Conservation (phyloP, 1,284 basidiomycete species). For the Porogramme epimiltina region DNA sequence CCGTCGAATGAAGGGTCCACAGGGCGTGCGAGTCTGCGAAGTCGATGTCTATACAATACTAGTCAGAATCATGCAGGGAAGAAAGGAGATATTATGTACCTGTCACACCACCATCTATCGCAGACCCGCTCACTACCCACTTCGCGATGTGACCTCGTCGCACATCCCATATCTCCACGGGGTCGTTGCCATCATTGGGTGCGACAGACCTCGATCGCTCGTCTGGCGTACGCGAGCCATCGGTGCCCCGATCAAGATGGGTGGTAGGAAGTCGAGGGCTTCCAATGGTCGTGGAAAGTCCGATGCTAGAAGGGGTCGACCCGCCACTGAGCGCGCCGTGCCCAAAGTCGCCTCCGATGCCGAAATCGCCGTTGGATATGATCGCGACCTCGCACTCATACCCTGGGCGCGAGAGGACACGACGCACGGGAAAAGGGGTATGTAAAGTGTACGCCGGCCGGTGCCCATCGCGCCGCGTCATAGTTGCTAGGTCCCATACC, state of each 20-base stretch:
- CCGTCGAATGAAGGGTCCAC: slow-evolving; percentile 79
- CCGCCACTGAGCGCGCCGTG: slow-evolving; percentile 7
- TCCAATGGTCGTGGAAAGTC: slow-evolving; percentile 13
- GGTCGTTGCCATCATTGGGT: slow-evolving; percentile 47
- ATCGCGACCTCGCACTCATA: slow-evolving; percentile 81
- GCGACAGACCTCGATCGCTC: slow-evolving; percentile 23
- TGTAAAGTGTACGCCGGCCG: slow-evolving; percentile 75
- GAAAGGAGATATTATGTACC: slow-evolving; percentile 44
- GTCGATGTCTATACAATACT: slow-evolving; percentile 50
- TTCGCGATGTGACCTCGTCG: slow-evolving; percentile 81
- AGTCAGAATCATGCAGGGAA: background rate
- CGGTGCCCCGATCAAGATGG: slow-evolving; percentile 11
- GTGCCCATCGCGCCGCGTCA: slow-evolving; percentile 53
- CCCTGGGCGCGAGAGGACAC: slow-evolving; percentile 77
- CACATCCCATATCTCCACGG: slow-evolving; percentile 88
- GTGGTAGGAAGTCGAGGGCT: slow-evolving; percentile 19
- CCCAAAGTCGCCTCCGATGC: slow-evolving; percentile 27
- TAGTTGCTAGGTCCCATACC: slow-evolving; percentile 77
- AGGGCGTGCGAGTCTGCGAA: slow-evolving; percentile 75
- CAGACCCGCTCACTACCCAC: slow-evolving; percentile 69
- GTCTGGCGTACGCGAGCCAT: slow-evolving; percentile 11
- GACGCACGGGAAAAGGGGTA: slow-evolving; percentile 74
- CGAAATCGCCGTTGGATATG: slow-evolving; percentile 67
- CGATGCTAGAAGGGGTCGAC: slow-evolving; percentile 8
- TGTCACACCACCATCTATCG: slow-evolving; percentile 68